A percentile compares a stretch with the other conserved stretches of the same genome.
Evolutionary conservation across 306 rosid species (phyloP).

Genomic region (Dalbergia cochinchinensis): DNA sequence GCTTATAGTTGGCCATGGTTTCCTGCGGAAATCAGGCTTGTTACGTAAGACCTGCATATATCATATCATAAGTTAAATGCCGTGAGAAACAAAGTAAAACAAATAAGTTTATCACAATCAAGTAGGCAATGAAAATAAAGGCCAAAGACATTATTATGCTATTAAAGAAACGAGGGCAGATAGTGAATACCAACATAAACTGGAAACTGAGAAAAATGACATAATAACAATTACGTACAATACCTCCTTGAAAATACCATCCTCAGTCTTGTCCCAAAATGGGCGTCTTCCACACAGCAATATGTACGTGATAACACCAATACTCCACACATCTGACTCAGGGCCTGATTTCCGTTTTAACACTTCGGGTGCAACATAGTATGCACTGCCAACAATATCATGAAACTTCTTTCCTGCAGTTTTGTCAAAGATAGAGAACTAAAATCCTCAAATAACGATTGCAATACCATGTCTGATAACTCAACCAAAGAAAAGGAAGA

Average conservation of each 20-base stretch:
- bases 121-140: background rate
- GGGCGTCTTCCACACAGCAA: slow-evolving; percentile 93
- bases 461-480: slow-evolving; percentile 15
- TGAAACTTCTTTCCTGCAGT: slow-evolving; percentile 78
- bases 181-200: slow-evolving; percentile 19
- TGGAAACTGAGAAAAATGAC: slow-evolving; percentile 25
- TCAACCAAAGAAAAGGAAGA: background rate
- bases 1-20: slow-evolving; percentile 83
- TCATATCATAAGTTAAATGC: slow-evolving; percentile 6
- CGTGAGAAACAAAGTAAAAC: slow-evolving; percentile 2
- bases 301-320: slow-evolving; percentile 92
- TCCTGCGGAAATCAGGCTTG: slow-evolving; percentile 86
- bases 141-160: background rate
- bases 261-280: slow-evolving; percentile 95
- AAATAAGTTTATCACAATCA: background rate
- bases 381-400: slow-evolving; percentile 97
- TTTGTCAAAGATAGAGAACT: slow-evolving; percentile 26
- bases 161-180: background rate
- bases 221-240: slow-evolving; percentile 41
- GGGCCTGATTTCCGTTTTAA: slow-evolving; percentile 91
- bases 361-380: slow-evolving; percentile 96
- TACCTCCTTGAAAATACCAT: slow-evolving; percentile 95
- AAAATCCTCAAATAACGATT: slow-evolving; percentile 30
- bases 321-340: slow-evolving; percentile 94
- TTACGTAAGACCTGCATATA: slow-evolving; percentile 69